Evolutionary conservation across 192 early-diverging fungal genomes (phyloP).

Genomic region (Geosiphon pyriformis): DNA sequence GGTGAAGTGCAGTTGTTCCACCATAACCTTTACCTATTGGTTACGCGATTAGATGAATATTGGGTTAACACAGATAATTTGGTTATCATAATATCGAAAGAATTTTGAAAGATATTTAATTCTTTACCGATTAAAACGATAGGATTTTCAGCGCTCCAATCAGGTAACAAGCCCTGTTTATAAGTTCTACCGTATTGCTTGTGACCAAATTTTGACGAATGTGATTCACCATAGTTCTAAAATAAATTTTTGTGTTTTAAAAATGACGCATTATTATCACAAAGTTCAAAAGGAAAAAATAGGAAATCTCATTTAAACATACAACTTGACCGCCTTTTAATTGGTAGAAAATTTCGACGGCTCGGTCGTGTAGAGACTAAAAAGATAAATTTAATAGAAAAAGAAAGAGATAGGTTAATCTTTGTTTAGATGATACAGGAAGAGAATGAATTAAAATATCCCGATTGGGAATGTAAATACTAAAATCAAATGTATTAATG

Average conservation of each 20-base stretch:
- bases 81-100: neutral
- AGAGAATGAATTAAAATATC: too few species aligned
- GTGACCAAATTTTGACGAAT: slow-evolving; percentile 17
- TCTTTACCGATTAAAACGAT: slow-evolving; percentile 20
- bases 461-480: too few species aligned
- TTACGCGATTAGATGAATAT: neutral
- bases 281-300: neutral
- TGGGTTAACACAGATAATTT: neutral
- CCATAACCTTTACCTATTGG: slow-evolving; percentile 22
- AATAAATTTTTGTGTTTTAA: neutral
- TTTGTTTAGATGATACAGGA: too few species aligned
- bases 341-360: slow-evolving; percentile 23
- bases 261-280: neutral
- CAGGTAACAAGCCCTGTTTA: slow-evolving; percentile 9
- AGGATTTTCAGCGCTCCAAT: slow-evolving; percentile 21
- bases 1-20: slow-evolving; percentile 17
- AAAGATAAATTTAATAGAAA: neutral
- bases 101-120: neutral
- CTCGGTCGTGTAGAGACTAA: slow-evolving; percentile 21
- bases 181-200: slow-evolving; percentile 22
- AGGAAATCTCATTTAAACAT: neutral
- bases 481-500: neutral
- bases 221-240: slow-evolving; percentile 17
- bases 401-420: too few species aligned
- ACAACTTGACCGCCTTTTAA: slow-evolving; percentile 24